Base-by-base conservation (phyloP, 768 basidiomycete genomes). In the Pleurotus pulmonarius region DNA sequence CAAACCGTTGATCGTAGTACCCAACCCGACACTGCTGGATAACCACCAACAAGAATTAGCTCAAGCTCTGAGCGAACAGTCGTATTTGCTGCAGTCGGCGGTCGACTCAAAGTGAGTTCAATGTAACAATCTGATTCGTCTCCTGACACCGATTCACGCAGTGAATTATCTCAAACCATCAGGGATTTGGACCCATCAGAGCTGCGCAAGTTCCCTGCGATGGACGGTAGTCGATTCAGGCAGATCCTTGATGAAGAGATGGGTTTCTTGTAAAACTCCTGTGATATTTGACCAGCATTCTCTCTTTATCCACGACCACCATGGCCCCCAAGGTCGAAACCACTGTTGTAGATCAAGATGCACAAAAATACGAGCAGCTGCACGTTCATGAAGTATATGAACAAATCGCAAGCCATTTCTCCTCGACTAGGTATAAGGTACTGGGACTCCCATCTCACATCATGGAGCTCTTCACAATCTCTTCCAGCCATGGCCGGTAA, bases 1-100 rank as follows among this genome's bases (percentile, higher is more conserved):
- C 46, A 93, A 89, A 64, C 81, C 83, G 5, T 74, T 99, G 60
- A 87, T 99, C 60, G 88, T 91, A 3, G 86, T 97, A 2, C 94
- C 94, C 9, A 99, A 99, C 68, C 75, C 86, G 43, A 88, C 90
- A 0, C 74, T 99, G 26, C 80, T 95, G 68, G 88, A 97, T 69
- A 91, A 97, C 67, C 96, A 99, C 65, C 96, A 99, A 75, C 77
- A 85, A 54, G 93, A 99, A 65, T 76, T 99, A 4, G 93, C 96
- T 0, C 70, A 77, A 40, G 83, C 85, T 11, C 73, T 99, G 55
- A 75, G 76, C 13, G 69, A 66, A 15, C 76, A 82, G 37, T 79
- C 81, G 5, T 76, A 91, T 70, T 71, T 94, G 46, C 77, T 69
- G 58, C 70, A 83, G 20, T 77, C 85, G 1, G 79, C 75, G 12